Base-by-base conservation (phyloP, 108 stramenopile genomes). In the Cyclotella sp. region DNA sequence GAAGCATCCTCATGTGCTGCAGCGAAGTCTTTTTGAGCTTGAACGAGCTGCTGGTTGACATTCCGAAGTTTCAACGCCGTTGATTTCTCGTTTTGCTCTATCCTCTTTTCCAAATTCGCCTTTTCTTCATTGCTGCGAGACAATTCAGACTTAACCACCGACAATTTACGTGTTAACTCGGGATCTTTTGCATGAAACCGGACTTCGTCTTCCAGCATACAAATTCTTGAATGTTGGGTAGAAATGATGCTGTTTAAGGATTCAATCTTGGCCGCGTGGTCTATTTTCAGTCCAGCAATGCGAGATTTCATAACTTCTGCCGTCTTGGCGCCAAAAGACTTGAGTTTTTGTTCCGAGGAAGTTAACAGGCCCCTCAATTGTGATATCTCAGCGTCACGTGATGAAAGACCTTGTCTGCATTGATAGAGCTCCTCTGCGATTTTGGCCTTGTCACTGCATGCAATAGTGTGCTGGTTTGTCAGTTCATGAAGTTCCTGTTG, bases 291-390 rank as follows among this genome's bases (percentile, higher is more conserved):
- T 26, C 29, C 63, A 27, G 72, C 67, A 27, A 83, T 44, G 9
- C 65, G 75, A n/a, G 65, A 13, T 49, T 76, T 76, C 82, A 83
- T 83, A 28, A 76, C 55, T 29, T 76, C 71, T 29, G 60, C 63
- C 19, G 72, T 76, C 59, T 76, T 75, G 34, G 51, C 43, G 53
- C 68, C 63, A 57, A 73, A 53, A 6, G 66, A 49, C 18, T 57
- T 61, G 41, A 83, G 72, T 27, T 75, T 68, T 26, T 75, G 61
- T 30, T 61, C 58, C 41, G 27, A 72, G 44, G 70, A 26, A 43
- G 26, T 21, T 43, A 72, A 15, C 2, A 71, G 59, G 10, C n/a
- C 27, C 39, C 68, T 79, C 30, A 73, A 24, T 15, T 63, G 46
- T 61, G 41, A 68, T 64, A 79, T 49, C 34, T 79, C 72, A 18